phyloP scores from a whole-genome alignment of 352 stramenopile genomes.

The Chrysophaeum taylorii region DNA sequence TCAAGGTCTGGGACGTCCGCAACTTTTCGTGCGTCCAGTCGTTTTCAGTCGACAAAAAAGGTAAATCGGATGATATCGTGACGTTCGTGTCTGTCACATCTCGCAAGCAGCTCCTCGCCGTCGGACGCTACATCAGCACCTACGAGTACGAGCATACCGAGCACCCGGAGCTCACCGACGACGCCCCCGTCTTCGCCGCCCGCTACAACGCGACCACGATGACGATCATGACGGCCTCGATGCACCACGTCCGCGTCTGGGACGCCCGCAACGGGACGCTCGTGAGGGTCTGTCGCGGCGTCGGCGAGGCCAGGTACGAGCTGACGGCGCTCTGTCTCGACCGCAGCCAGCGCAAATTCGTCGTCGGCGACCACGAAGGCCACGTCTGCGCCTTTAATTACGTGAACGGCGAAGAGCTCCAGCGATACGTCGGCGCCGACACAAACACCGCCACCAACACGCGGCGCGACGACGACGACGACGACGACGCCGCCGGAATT shows the following conservation, averaged over 20 bases:
- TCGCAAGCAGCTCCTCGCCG: constrained; percentile 59
- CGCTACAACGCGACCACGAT: constrained; percentile 70
- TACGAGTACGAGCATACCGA: constrained; percentile 74
- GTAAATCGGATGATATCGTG: constrained; percentile 54
- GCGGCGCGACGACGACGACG: constrained; percentile 11
- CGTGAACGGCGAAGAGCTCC: constrained; percentile 69
- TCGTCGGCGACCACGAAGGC: constrained; percentile 63
- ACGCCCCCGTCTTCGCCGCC: constrained; percentile 58
- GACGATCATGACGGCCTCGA: constrained; percentile 65
- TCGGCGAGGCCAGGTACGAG: constrained; percentile 47
- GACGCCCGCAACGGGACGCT: constrained; percentile 64
- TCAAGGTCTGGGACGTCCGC: constrained; percentile 74
- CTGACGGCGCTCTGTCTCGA: constrained; percentile 64
- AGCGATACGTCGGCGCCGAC: constrained; percentile 49
- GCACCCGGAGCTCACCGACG: constrained; percentile 66
- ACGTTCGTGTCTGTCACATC: constrained; percentile 55
- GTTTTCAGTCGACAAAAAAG: constrained; percentile 52
- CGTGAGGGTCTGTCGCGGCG: constrained; percentile 56
- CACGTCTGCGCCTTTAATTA: constrained; percentile 69
- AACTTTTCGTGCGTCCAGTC: constrained; percentile 76
- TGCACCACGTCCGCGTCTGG: constrained; percentile 69
- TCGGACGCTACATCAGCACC: constrained; percentile 59
- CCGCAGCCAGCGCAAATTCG: constrained; percentile 64
- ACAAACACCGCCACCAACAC: constrained; percentile 16
- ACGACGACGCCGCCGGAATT: not conserved